Percentiles rank a stretch among this genome's conserved stretches.
Evolutionary conservation across 371 early-diverging fungal species (phyloP).

Genomic region (Mortierella sp.): DNA sequence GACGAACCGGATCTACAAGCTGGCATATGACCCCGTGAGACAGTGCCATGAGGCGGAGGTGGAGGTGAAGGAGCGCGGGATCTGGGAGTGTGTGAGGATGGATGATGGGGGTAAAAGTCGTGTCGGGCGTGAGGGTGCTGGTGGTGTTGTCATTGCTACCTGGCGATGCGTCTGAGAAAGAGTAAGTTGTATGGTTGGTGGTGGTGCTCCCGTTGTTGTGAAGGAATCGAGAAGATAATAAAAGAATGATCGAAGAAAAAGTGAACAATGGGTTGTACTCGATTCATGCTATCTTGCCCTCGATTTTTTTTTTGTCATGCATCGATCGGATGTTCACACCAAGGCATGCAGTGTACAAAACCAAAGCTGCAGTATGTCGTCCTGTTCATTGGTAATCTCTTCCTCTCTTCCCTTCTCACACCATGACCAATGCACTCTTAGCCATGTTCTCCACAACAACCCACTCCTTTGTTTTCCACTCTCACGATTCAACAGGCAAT

Average conservation of each 20-base stretch:
- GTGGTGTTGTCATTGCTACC: slow-evolving; percentile 54
- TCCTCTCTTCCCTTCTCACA: background rate
- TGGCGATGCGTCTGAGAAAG: slow-evolving; percentile 39
- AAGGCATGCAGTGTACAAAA: too few species aligned
- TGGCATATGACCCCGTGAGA: slow-evolving; percentile 43
- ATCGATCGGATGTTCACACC: too few species aligned
- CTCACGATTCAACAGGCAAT: background rate
- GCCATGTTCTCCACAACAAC: background rate
- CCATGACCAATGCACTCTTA: background rate
- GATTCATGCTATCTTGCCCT: background rate
- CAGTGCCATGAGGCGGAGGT: slow-evolving; percentile 55
- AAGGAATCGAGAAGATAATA: background rate
- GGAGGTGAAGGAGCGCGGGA: slow-evolving; percentile 50
- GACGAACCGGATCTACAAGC: slow-evolving; percentile 45
- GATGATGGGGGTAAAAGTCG: slow-evolving; percentile 54
- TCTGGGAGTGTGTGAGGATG: slow-evolving; percentile 58
- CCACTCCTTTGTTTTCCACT: background rate
- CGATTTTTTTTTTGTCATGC: background rate
- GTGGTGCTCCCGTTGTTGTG: background rate
- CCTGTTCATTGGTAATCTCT: too few species aligned
- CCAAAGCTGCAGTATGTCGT: background rate
- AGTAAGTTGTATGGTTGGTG: background rate
- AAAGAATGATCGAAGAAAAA: background rate
- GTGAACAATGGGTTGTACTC: background rate
- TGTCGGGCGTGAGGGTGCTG: slow-evolving; percentile 46